Conservation (phyloP, 345 rosid species). For the Carallia brachiata region DNA sequence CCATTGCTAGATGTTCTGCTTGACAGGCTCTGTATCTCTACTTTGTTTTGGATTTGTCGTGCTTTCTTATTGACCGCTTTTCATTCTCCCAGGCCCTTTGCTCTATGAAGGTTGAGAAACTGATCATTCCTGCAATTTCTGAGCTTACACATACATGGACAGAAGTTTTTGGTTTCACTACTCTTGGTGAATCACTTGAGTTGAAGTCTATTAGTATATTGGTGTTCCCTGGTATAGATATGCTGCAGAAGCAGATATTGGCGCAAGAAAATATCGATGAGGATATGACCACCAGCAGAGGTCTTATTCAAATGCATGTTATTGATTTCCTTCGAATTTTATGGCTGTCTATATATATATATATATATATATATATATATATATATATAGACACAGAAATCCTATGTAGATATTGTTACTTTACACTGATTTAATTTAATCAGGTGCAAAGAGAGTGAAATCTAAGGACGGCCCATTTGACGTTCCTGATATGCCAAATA, state of each 20-base stretch:
- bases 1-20: background rate
- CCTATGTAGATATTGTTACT: background rate
- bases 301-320: conserved; percentile 21
- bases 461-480: conserved; percentile 9
- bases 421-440: conserved; percentile 2
- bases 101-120: conserved; percentile 30
- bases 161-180: conserved; percentile 30
- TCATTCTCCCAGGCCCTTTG: conserved; percentile 20
- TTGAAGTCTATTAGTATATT: conserved; percentile 27
- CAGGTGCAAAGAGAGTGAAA: conserved; percentile 25
- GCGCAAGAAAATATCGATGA: conserved; percentile 30
- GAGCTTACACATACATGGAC: conserved; percentile 32
- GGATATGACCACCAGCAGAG: conserved; percentile 26
- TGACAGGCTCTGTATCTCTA: background rate
- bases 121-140: conserved; percentile 34
- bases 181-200: conserved; percentile 24
- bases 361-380: too few species aligned
- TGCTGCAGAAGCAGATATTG: conserved; percentile 31
- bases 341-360: background rate
- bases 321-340: background rate
- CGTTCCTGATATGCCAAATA: conserved; percentile 22
- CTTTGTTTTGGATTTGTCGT: background rate
- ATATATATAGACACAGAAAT: too few species aligned
- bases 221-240: conserved; percentile 35
- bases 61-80: conserved; percentile 5